Evolutionary conservation across 2,329 filamentous ascomycete species (phyloP).

Genomic region (Iodosphaeria phyllophila): DNA sequence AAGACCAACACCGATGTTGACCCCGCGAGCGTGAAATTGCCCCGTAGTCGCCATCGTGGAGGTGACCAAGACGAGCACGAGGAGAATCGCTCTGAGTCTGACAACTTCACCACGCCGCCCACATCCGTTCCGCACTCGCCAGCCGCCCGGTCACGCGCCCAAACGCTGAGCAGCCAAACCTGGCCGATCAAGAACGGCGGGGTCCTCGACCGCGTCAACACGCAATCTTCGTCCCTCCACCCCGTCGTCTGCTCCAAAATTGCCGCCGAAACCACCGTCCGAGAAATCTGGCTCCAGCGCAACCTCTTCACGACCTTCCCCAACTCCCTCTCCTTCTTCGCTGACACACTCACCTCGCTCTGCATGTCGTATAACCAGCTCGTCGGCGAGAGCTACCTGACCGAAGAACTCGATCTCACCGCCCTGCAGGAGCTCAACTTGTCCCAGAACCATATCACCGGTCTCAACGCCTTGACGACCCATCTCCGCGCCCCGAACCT

Average conservation of each 20-base stretch:
- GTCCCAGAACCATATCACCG: conserved; percentile 52
- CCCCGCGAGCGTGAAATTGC: conserved; percentile 6
- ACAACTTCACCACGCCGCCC: conserved; percentile 38
- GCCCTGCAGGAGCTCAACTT: conserved; percentile 63
- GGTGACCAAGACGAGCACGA: conserved; percentile 20
- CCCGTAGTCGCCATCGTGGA: too few species aligned
- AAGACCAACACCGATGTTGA: conserved; percentile 11
- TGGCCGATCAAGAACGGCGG: conserved; percentile 41
- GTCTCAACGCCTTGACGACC: conserved; percentile 44
- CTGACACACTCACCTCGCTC: conserved; percentile 49
- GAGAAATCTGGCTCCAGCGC: conserved; percentile 50
- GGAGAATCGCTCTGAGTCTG: conserved; percentile 29
- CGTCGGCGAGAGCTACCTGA: conserved; percentile 43
- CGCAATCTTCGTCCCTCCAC: conserved; percentile 40
- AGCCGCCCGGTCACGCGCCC: conserved; percentile 25
- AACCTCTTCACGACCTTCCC: conserved; percentile 61
- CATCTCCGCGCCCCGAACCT: conserved; percentile 57
- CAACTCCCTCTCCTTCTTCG: conserved; percentile 50
- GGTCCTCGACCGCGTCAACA: conserved; percentile 51
- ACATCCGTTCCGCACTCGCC: conserved; percentile 33
- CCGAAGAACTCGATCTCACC: conserved; percentile 48
- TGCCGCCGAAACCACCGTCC: conserved; percentile 30
- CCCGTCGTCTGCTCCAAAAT: conserved; percentile 36
- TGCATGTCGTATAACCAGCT: conserved; percentile 63
- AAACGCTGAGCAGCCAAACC: conserved; percentile 25